Conservation (phyloP, 108 stramenopile genomes). For the Mayamaea pseudoterrestris region DNA sequence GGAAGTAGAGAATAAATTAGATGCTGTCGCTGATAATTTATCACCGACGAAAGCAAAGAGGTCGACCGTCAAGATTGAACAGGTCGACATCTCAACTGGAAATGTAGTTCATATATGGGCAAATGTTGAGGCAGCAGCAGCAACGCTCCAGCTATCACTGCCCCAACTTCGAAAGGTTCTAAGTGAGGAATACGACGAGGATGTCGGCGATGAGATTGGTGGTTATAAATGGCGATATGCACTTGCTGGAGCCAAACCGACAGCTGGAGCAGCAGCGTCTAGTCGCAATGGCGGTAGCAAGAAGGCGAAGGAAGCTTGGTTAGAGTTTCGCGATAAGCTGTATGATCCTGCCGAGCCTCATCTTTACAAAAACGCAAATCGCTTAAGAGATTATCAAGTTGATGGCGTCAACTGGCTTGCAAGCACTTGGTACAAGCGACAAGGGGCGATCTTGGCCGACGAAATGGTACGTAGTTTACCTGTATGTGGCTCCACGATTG, state of each 20-base stretch:
- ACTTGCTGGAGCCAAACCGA: slow-evolving; percentile 58
- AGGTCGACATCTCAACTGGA: slow-evolving; percentile 42
- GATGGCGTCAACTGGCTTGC: slow-evolving; percentile 95
- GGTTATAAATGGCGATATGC: slow-evolving; percentile 80
- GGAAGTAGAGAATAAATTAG: slow-evolving; percentile 10
- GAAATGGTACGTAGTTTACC: slow-evolving; percentile 86
- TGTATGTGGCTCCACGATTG: background rate
- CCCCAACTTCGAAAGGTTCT: slow-evolving; percentile 48
- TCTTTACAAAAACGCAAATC: slow-evolving; percentile 68
- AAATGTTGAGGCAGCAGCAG: slow-evolving; percentile 64
- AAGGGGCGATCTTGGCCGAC: slow-evolving; percentile 91
- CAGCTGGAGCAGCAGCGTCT: slow-evolving; percentile 33
- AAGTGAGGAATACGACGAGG: slow-evolving; percentile 64
- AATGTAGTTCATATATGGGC: slow-evolving; percentile 72
- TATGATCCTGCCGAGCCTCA: slow-evolving; percentile 78
- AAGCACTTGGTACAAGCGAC: slow-evolving; percentile 80
- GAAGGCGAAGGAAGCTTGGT: slow-evolving; percentile 70
- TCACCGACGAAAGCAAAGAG: slow-evolving; percentile 27
- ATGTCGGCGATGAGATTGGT: slow-evolving; percentile 74
- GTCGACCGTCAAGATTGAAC: slow-evolving; percentile 76
- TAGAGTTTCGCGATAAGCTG: slow-evolving; percentile 73
- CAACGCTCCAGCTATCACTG: slow-evolving; percentile 65
- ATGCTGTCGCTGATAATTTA: slow-evolving; percentile 19
- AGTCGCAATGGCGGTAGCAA: slow-evolving; percentile 35
- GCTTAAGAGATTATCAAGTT: slow-evolving; percentile 89